Base-by-base conservation (phyloP, 345 rosid species). In the Anacardium occidentale region DNA sequence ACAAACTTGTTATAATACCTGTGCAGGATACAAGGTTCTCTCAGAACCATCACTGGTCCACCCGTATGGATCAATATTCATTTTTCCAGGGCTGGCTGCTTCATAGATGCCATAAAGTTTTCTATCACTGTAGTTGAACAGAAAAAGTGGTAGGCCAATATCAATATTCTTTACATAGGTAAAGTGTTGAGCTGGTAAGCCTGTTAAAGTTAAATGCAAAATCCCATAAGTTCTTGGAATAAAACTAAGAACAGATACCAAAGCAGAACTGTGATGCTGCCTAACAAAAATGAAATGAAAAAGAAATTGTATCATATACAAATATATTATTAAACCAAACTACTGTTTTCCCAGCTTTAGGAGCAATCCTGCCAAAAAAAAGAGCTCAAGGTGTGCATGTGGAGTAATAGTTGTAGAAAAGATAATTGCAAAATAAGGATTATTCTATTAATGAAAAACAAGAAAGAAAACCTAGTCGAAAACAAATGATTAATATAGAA, bases 81-180 rank as follows among this genome's bases (percentile, higher is more conserved):
- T 70, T 67, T 75, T 78, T 62, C 98, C 98, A 70, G 69, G 48
- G 80, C 92, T 82, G 50, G 87, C 89, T 62, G 98, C 91, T 84
- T 93, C 96, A 34, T 84, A 91, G 22, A 93, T 79, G 10, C 97
- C 98, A 84, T 88, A 77, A 68, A 93, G 90, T 47, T 81, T 90
- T 72, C 93, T 82, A 47, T 88, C 89, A 42, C 83, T 81, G 79
- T 93, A 88, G 86, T 90, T 90, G 90, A 92, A 90, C 61, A 93
- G 83, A 85, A 93, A 93, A 20, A 92, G 81, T 5, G 92, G 91
- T 81, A 92, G 70, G 66, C 94, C 91, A 5, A 81, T 71, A 26
- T 80, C 79, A 66, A 90, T 83, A 72, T 89, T 89, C 78, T 66
- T 83, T 45, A 92, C 92, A 69, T 90, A 92, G 11, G 66, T 12